Conservation (phyloP, 768 basidiomycete species). For the Phanerochaete sordida region DNA sequence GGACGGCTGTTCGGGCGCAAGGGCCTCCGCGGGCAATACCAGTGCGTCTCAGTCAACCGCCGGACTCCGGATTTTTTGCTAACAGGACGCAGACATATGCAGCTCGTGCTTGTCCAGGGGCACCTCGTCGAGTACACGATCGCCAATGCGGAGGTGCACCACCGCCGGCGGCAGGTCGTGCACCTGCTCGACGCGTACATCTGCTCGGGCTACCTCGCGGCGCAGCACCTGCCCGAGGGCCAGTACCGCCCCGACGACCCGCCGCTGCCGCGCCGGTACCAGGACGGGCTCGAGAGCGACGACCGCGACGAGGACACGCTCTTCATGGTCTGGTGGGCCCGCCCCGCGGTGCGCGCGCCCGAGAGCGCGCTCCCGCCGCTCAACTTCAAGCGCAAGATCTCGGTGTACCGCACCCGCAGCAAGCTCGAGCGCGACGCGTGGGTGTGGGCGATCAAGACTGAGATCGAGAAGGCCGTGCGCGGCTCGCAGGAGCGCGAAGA, state of each 20-base stretch:
- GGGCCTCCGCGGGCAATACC: conserved; percentile 73
- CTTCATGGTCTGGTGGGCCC: conserved; percentile 74
- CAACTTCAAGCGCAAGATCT: conserved; percentile 54
- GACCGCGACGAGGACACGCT: conserved; percentile 87
- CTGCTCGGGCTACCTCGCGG: conserved; percentile 82
- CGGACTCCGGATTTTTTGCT: neutral
- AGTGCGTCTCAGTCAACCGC: conserved; percentile 42
- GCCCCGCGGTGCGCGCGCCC: conserved; percentile 4
- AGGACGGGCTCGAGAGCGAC: conserved; percentile 85
- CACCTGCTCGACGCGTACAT: conserved; percentile 75
- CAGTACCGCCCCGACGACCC: conserved; percentile 55
- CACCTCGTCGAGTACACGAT: conserved; percentile 72
- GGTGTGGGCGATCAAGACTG: conserved; percentile 91
- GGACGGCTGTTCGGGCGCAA: conserved; percentile 73
- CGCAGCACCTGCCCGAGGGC: conserved; percentile 57
- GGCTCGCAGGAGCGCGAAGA: conserved; percentile 61
- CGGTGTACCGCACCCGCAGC: conserved; percentile 72
- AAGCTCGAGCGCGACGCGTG: conserved; percentile 89
- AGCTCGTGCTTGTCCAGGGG: conserved; percentile 73
- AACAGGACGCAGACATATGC: conserved; percentile 46
- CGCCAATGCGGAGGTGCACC: conserved; percentile 55
- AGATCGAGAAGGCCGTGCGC: conserved; percentile 80
- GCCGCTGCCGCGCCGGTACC: conserved; percentile 68
- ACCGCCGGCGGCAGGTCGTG: conserved; percentile 50
- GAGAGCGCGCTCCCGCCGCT: conserved; percentile 40